phyloP scores from a whole-genome alignment of 257 asterid genomes.

The Fraxinus americana region DNA sequence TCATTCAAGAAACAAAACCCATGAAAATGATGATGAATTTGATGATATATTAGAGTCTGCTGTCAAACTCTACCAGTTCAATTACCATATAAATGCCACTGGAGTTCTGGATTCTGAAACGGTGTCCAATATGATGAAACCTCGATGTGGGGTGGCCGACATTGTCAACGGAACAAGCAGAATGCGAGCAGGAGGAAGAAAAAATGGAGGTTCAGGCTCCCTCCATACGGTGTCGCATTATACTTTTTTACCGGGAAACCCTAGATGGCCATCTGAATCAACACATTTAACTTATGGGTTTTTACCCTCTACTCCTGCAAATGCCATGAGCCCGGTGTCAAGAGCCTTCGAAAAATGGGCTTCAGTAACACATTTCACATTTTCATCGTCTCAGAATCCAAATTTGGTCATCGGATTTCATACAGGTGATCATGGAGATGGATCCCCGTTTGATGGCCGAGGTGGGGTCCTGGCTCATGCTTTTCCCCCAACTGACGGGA shows the following conservation, averaged over 20 bases:
- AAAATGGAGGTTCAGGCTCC: neutral
- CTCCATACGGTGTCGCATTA: slow-evolving; percentile 23
- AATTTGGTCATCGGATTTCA: slow-evolving; percentile 24
- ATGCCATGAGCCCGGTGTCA: neutral
- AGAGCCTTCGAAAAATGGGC: slow-evolving; percentile 25
- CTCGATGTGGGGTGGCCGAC: slow-evolving; percentile 33
- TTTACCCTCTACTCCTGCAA: neutral
- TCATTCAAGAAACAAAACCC: neutral
- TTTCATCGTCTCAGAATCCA: neutral
- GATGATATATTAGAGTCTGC: slow-evolving; percentile 36
- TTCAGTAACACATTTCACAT: slow-evolving; percentile 20
- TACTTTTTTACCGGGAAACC: slow-evolving; percentile 15
- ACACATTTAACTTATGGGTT: slow-evolving; percentile 25
- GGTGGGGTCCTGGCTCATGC: slow-evolving; percentile 31
- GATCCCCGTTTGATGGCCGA: slow-evolving; percentile 21
- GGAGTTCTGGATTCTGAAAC: slow-evolving; percentile 24
- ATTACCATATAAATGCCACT: slow-evolving; percentile 23
- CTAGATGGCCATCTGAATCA: slow-evolving; percentile 24
- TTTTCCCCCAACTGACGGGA: slow-evolving; percentile 22
- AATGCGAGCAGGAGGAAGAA: neutral
- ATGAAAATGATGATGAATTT: slow-evolving; percentile 20
- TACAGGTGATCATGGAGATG: slow-evolving; percentile 26
- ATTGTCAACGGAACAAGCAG: slow-evolving; percentile 15
- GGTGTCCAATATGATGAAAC: neutral
- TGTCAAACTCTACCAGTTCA: slow-evolving; percentile 30